Conservation (phyloP, 805 yeast genomes). For the Debaryomyces maramus region DNA sequence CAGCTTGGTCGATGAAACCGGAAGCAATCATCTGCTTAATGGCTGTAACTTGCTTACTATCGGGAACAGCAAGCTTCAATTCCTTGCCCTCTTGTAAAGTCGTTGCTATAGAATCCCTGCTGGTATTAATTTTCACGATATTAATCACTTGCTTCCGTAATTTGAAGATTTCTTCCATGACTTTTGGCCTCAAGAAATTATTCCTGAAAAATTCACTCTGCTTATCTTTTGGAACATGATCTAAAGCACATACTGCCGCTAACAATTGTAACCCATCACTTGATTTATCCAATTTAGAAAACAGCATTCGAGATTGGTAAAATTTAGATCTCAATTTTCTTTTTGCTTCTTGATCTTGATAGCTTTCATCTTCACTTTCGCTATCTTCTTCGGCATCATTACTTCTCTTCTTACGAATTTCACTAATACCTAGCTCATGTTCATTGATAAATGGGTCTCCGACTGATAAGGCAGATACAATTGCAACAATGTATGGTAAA, state of each 20-base stretch:
- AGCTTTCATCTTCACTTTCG: conserved; percentile 38
- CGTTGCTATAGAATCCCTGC: conserved; percentile 59
- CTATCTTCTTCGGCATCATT: conserved; percentile 27
- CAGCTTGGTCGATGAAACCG: conserved; percentile 90
- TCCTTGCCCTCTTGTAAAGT: conserved; percentile 36
- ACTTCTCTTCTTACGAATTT: conserved; percentile 12
- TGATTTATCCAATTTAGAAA: conserved; percentile 64
- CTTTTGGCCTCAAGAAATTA: conserved; percentile 72
- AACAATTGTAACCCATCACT: conserved; percentile 76
- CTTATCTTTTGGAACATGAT: conserved; percentile 60
- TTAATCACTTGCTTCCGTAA: conserved; percentile 76
- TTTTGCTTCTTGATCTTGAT: conserved; percentile 37
- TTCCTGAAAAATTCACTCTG: conserved; percentile 48
- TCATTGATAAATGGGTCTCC: conserved; percentile 87
- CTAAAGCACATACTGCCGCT: conserved; percentile 85
- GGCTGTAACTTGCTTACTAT: conserved; percentile 66
- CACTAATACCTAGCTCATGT: conserved; percentile 63
- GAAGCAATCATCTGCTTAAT: conserved; percentile 90
- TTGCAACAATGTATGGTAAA: conserved; percentile 83
- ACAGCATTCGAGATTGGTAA: conserved; percentile 56
- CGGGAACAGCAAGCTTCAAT: conserved; percentile 64
- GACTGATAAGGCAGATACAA: conserved; percentile 89
- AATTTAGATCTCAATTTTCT: conserved; percentile 51
- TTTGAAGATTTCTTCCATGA: conserved; percentile 82
- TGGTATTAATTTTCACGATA: conserved; percentile 67